These are phyloP conservation scores for Rhododendron simsii DNA, from an alignment of 148 eudicot species.

Conservation along the genomic window DNA sequence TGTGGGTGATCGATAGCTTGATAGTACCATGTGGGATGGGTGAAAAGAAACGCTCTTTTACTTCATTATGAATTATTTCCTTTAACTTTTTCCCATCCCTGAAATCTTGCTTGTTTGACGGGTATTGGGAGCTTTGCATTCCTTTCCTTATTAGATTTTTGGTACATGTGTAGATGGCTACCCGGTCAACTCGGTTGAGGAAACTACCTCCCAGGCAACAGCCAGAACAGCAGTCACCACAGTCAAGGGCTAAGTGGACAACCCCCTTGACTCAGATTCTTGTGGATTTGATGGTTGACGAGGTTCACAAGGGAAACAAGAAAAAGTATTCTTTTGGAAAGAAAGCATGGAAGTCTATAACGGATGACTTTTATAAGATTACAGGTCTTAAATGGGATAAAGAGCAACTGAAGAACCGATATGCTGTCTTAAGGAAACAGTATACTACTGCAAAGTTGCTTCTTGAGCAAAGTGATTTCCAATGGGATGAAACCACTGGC, in stretches of 20 bases:
- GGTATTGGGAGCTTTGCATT: background rate
- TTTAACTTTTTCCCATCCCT: background rate
- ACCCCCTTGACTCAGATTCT: conserved; percentile 47
- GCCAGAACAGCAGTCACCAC: conserved; percentile 32
- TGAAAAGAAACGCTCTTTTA: background rate
- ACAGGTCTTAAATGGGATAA: conserved; percentile 67
- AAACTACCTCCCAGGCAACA: conserved; percentile 32
- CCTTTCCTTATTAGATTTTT: background rate
- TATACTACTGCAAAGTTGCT: conserved; percentile 41
- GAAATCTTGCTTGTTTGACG: background rate
- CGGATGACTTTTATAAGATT: conserved; percentile 45
- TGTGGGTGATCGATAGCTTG: background rate
- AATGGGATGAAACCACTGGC: conserved; percentile 59
- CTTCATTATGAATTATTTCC: background rate
- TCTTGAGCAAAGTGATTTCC: conserved; percentile 47
- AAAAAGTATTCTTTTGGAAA: conserved; percentile 35
- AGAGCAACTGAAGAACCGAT: conserved; percentile 58
- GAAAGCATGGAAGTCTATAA: conserved; percentile 56
- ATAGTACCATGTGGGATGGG: background rate
- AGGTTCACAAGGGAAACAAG: conserved; percentile 44
- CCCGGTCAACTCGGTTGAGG: conserved; percentile 48
- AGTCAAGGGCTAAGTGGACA: conserved; percentile 70
- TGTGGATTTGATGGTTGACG: conserved; percentile 65
- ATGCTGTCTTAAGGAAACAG: conserved; percentile 51
- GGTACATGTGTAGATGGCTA: conserved; percentile 42